Evolutionary conservation across 495 filamentous ascomycete genomes (phyloP).

Genomic region (Hyaloscypha finlandica): DNA sequence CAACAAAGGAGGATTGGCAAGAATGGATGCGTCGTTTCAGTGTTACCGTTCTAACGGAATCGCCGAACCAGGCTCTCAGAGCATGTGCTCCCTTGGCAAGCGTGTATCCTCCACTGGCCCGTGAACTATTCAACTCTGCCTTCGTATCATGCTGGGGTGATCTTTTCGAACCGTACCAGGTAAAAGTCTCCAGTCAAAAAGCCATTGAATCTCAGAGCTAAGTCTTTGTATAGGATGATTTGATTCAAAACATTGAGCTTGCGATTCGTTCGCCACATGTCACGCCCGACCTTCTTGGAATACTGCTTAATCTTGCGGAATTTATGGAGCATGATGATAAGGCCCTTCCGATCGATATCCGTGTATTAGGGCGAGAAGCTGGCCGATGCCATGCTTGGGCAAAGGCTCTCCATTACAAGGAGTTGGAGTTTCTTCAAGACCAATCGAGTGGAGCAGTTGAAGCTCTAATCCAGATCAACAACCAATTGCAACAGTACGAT

Average conservation of each 20-base stretch:
- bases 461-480: conserved; percentile 97
- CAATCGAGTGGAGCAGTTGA: conserved; percentile 95
- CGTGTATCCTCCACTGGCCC: conserved; percentile 87
- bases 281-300: conserved; percentile 90
- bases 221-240: conserved; percentile 66
- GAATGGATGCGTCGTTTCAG: conserved; percentile 98
- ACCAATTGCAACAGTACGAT: conserved; percentile 95
- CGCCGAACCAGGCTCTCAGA: conserved; percentile 88
- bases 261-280: conserved; percentile 91
- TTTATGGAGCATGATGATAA: conserved; percentile 99
- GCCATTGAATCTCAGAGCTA: background rate
- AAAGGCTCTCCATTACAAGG: conserved; percentile 98
- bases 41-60: conserved; percentile 92
- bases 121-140: conserved; percentile 94
- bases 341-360: conserved; percentile 94
- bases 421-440: conserved; percentile 96
- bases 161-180: conserved; percentile 83
- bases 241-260: conserved; percentile 92
- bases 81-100: conserved; percentile 91
- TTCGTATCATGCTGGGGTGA: conserved; percentile 99
- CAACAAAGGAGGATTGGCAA: conserved; percentile 96
- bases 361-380: conserved; percentile 87
- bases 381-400: conserved; percentile 96
- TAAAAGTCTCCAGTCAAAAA: conserved; percentile 14
- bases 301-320: conserved; percentile 93